Base-by-base conservation (phyloP, 805 yeast species). In the Saccharomycopsis capsularis region DNA sequence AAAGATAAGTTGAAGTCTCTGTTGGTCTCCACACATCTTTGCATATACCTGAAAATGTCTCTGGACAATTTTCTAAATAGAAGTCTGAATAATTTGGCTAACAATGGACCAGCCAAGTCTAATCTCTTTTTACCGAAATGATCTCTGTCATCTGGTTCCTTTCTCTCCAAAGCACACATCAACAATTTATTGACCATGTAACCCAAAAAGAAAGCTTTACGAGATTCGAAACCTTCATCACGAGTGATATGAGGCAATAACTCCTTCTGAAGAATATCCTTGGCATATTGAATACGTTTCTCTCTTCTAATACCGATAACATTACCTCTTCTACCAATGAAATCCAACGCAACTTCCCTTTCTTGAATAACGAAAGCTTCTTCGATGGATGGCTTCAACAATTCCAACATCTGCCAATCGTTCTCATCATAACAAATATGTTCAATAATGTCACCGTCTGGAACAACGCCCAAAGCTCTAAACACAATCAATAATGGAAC, bases 361-460 rank as follows among this genome's bases (percentile, higher is more conserved):
- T 95, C 97, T 71, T 93, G 99, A 57, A 93, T 90, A 47, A 93
- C 93, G 68, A 93, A 95, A 47, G 97, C 99, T 71, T 95, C 99
- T 67, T 93, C 99, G 54, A 93, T 95, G 78, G 98, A 93, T 4
- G 99, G 99, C 67, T 93, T 95, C 62, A 93, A 75, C 93, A 93
- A 88, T 69, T 93, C 99, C 67, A 93, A 77, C 99, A 93, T 93
- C 69, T 93, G 99, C 97, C 98, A 91, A 71, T 93, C 99, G 57
- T 83, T 85, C 53, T 88, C 89, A 67, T 93, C 99, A 67, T 91
- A 93, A 71, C 99, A 93, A 52, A 93, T 93, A 68, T 93, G 99
- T 68, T 93, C 97, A 62, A 93, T 73, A 61, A 93, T 93, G 70
- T 93, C 99, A 66, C 99, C 99, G 71, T 93, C 99, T 37, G 98